A percentile compares a stretch with the other conserved stretches of the same genome.
phyloP scores from a whole-genome alignment of 2,329 filamentous ascomycete species.

The Sporothrix inflata region DNA sequence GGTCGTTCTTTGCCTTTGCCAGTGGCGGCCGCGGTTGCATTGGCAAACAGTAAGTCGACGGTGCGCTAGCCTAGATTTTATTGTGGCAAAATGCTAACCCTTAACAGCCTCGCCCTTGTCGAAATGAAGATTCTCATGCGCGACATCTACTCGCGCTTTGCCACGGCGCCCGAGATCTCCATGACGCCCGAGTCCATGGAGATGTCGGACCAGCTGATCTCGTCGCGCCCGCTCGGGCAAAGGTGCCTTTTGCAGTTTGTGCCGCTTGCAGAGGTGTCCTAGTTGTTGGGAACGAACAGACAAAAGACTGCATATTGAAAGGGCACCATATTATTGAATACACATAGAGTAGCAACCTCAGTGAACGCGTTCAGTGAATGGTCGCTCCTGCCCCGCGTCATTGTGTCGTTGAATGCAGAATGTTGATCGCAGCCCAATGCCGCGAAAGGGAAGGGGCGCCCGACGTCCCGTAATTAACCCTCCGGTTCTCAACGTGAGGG shows the following conservation, averaged over 20 bases:
- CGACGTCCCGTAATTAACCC: neutral
- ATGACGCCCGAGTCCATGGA: slow-evolving; percentile 63
- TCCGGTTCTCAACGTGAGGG: neutral
- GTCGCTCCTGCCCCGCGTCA: slow-evolving; percentile 11
- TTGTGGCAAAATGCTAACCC: neutral
- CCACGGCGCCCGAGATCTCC: slow-evolving; percentile 56
- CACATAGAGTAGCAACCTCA: neutral
- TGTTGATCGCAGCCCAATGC: slow-evolving; percentile 13
- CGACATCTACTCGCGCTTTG: slow-evolving; percentile 64
- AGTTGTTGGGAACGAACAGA: neutral
- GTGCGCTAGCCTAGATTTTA: too few species aligned
- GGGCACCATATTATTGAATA: neutral
- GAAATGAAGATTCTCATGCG: slow-evolving; percentile 70
- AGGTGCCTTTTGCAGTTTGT: slow-evolving; percentile 58
- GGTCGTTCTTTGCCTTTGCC: slow-evolving; percentile 67
- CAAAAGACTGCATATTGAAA: neutral
- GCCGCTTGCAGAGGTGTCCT: slow-evolving; percentile 37
- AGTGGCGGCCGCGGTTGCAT: slow-evolving; percentile 67
- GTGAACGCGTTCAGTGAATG: neutral
- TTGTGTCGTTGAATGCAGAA: neutral
- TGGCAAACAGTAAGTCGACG: slow-evolving; percentile 63
- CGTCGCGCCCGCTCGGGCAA: slow-evolving; percentile 63
- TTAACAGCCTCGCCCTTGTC: slow-evolving; percentile 58
- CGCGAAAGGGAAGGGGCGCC: slow-evolving; percentile 21
- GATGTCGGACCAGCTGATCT: slow-evolving; percentile 70